A percentile compares a stretch with the other conserved stretches of the same genome.
These are phyloP conservation scores for Bertia moriformis DNA, from an alignment of 2,329 filamentous ascomycete genomes.

Conservation along the genomic window DNA sequence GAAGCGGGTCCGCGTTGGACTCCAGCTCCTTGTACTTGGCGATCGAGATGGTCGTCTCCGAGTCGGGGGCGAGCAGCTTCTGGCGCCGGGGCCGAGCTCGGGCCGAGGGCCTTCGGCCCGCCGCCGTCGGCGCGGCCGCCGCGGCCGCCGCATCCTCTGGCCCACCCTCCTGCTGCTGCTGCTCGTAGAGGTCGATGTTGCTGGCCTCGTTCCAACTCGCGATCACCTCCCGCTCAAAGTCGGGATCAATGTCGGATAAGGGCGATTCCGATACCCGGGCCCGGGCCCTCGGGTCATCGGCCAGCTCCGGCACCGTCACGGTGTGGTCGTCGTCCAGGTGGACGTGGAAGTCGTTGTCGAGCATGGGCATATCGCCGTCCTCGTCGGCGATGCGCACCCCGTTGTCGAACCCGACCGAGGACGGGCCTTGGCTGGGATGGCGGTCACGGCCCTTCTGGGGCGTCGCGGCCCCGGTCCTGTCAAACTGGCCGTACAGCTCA, in stretches of 20 bases:
- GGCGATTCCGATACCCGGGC: constrained; percentile 56
- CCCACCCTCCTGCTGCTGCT: constrained; percentile 35
- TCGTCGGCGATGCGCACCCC: constrained; percentile 44
- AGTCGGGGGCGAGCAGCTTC: constrained; percentile 67
- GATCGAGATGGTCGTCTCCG: constrained; percentile 63
- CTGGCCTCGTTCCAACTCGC: constrained; percentile 30
- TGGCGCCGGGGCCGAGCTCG: too few species aligned
- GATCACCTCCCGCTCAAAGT: constrained; percentile 41
- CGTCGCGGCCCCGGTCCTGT: constrained; percentile 39
- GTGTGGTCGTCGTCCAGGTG: constrained; percentile 46
- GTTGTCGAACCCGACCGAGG: constrained; percentile 27
- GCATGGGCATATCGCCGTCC: constrained; percentile 51
- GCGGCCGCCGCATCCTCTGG: constrained; percentile 35
- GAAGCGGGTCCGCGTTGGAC: constrained; percentile 69
- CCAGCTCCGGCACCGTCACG: constrained; percentile 24
- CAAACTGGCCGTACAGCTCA: constrained; percentile 52
- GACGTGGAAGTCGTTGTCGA: constrained; percentile 50
- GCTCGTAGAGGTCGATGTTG: constrained; percentile 46
- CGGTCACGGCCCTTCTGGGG: constrained; percentile 34
- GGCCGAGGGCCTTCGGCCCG: too few species aligned
- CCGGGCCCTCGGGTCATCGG: constrained; percentile 31
- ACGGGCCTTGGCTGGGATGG: constrained; percentile 32
- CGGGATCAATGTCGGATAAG: constrained; percentile 55
- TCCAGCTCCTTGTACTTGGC: constrained; percentile 75
- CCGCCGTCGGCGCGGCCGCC: constrained; percentile 58